Percentiles rank a stretch among this genome's conserved stretches.
Evolutionary conservation across 2,329 filamentous ascomycete genomes (phyloP).

Genomic region (Xylaria sp.): DNA sequence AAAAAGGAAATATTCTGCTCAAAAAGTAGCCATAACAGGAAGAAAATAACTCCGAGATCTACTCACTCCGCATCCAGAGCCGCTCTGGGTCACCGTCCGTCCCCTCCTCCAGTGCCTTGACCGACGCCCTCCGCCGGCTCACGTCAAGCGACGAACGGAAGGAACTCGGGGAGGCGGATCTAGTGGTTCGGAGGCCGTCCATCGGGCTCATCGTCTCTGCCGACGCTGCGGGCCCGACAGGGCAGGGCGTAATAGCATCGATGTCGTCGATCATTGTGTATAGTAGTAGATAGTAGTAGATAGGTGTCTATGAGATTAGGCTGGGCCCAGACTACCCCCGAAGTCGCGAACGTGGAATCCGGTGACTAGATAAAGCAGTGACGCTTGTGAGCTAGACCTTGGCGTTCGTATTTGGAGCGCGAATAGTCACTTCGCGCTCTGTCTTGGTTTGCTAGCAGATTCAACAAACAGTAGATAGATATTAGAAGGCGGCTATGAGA

Average conservation of each 20-base stretch:
- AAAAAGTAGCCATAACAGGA: too few species aligned
- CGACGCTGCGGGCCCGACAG: slow-evolving; percentile 33
- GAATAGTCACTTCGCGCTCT: neutral
- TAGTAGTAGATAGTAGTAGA: neutral
- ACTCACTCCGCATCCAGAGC: slow-evolving; percentile 57
- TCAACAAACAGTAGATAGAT: neutral
- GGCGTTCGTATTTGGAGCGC: neutral
- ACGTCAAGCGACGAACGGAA: slow-evolving; percentile 38
- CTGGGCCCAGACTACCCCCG: neutral
- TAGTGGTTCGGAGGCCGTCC: slow-evolving; percentile 36
- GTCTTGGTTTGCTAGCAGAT: neutral
- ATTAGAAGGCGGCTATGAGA: neutral
- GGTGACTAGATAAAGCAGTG: neutral
- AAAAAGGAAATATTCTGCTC: too few species aligned
- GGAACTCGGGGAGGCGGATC: slow-evolving; percentile 45
- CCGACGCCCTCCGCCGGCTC: slow-evolving; percentile 44
- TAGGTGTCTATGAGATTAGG: neutral
- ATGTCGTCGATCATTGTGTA: slow-evolving; percentile 45
- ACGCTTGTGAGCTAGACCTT: neutral
- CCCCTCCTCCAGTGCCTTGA: slow-evolving; percentile 50
- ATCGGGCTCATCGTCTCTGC: slow-evolving; percentile 22
- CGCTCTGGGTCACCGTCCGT: slow-evolving; percentile 55
- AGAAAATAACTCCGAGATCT: too few species aligned
- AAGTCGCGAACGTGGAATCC: neutral
- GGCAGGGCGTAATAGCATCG: slow-evolving; percentile 52